Evolutionary conservation across 2,329 filamentous ascomycete genomes (phyloP).

Genomic region (Colletotrichum neosansevieriae): DNA sequence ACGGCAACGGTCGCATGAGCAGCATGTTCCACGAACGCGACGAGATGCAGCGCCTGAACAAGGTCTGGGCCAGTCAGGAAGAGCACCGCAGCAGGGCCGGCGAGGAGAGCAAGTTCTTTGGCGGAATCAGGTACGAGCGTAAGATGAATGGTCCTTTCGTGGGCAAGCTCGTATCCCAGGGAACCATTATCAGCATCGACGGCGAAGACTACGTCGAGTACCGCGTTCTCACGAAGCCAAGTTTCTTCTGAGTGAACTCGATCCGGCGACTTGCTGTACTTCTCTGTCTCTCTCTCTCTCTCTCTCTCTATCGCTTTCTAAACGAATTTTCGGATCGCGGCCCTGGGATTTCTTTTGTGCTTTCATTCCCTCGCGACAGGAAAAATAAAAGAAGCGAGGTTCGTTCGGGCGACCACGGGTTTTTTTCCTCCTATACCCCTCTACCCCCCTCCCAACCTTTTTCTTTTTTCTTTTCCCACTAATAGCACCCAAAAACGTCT

Average conservation of each 20-base stretch:
- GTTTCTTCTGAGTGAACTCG: constrained; percentile 61
- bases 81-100: constrained; percentile 56
- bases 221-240: constrained; percentile 72
- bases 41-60: constrained; percentile 65
- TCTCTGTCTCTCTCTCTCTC: neutral
- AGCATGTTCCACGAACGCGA: constrained; percentile 58
- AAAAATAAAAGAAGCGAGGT: constrained; percentile 14
- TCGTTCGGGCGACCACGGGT: constrained; percentile 24
- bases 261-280: neutral
- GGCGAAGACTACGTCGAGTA: constrained; percentile 77
- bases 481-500: constrained; percentile 13
- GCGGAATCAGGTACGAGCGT: constrained; percentile 72
- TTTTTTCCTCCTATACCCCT: constrained; percentile 24
- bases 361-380: constrained; percentile 6
- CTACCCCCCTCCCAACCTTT: constrained; percentile 11
- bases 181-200: constrained; percentile 72
- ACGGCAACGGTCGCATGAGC: constrained; percentile 34
- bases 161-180: constrained; percentile 73
- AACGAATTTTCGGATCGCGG: neutral
- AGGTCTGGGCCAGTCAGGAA: constrained; percentile 68
- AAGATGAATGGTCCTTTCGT: constrained; percentile 71
- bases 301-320: neutral
- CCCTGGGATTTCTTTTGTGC: constrained; percentile 12
- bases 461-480: neutral
- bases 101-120: constrained; percentile 66